These are phyloP conservation scores for Torrubiella hemipterigena DNA, from an alignment of 2,329 filamentous ascomycete genomes.

Conservation along the genomic window DNA sequence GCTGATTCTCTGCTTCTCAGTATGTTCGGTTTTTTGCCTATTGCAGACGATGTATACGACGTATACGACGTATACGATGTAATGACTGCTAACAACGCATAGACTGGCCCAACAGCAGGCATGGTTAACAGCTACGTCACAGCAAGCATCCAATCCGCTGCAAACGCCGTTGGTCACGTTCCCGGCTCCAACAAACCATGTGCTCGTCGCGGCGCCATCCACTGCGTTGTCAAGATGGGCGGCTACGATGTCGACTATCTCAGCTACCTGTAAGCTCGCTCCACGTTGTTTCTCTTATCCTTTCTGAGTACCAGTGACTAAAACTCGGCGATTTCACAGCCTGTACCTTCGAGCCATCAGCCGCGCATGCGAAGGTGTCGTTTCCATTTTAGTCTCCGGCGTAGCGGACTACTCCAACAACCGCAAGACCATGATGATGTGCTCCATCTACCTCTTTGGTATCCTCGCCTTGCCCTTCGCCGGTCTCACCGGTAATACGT, in stretches of 20 bases:
- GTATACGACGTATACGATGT: too few species aligned
- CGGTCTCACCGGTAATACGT: constrained; percentile 8
- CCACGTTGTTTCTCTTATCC: not conserved
- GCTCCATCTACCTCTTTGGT: constrained; percentile 11
- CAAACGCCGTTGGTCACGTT: constrained; percentile 9
- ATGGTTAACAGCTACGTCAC: constrained; percentile 11
- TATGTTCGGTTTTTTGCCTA: not conserved
- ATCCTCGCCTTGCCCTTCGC: constrained; percentile 9
- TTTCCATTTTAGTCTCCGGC: constrained; percentile 9
- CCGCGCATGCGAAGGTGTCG: constrained; percentile 9
- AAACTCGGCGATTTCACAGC: constrained; percentile 1
- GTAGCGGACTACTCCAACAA: constrained; percentile 10
- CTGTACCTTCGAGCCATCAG: constrained; percentile 10
- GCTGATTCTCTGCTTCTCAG: constrained; percentile 11
- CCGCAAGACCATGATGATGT: constrained; percentile 12
- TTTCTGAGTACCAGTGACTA: not conserved
- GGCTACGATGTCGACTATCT: constrained; percentile 10
- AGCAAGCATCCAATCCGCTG: constrained; percentile 10
- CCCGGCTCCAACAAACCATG: constrained; percentile 9
- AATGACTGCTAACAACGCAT: not conserved
- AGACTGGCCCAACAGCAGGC: constrained; percentile 10
- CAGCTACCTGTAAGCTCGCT: constrained; percentile 9
- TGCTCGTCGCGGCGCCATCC: constrained; percentile 9
- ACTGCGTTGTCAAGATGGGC: constrained; percentile 10
- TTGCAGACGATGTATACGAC: too few species aligned